These are phyloP conservation scores for Pythium brassicae DNA, from an alignment of 352 stramenopile genomes.

Conservation along the genomic window DNA sequence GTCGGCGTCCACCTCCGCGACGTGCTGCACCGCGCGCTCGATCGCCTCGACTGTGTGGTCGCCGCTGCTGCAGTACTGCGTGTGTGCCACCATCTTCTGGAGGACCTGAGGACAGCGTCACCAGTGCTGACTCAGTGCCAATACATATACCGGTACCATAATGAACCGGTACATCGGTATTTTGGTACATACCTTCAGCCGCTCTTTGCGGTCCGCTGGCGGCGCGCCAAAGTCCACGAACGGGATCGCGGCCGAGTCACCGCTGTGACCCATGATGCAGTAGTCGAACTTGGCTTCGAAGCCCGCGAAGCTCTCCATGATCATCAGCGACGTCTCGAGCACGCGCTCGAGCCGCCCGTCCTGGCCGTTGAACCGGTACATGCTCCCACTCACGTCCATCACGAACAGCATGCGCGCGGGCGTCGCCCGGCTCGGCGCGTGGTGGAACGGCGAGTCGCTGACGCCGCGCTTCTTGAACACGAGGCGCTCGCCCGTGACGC, in stretches of 20 bases:
- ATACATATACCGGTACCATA: too few species aligned
- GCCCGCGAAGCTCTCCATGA: constrained; percentile 94
- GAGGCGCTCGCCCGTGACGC: constrained; percentile 86
- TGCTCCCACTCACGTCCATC: constrained; percentile 90
- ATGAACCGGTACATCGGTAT: neutral
- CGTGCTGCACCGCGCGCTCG: constrained; percentile 63
- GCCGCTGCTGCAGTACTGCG: constrained; percentile 91
- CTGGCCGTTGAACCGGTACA: constrained; percentile 94
- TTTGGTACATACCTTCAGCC: constrained; percentile 47
- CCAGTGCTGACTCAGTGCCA: too few species aligned
- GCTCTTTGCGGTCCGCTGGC: constrained; percentile 81
- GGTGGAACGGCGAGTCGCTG: constrained; percentile 51
- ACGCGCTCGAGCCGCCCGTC: constrained; percentile 90
- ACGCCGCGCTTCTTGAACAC: constrained; percentile 92
- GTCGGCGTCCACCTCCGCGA: constrained; percentile 57
- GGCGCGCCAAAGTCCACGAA: constrained; percentile 89
- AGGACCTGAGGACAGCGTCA: constrained; percentile 48
- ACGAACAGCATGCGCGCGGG: constrained; percentile 90
- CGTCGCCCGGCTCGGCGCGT: constrained; percentile 25
- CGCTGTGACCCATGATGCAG: constrained; percentile 91
- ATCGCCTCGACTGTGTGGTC: constrained; percentile 95
- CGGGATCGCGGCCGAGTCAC: constrained; percentile 81
- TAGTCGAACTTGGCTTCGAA: constrained; percentile 90
- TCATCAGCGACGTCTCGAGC: constrained; percentile 92
- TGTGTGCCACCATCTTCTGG: constrained; percentile 92